phyloP scores from a whole-genome alignment of 257 asterid genomes.

The Catharanthus roseus region DNA sequence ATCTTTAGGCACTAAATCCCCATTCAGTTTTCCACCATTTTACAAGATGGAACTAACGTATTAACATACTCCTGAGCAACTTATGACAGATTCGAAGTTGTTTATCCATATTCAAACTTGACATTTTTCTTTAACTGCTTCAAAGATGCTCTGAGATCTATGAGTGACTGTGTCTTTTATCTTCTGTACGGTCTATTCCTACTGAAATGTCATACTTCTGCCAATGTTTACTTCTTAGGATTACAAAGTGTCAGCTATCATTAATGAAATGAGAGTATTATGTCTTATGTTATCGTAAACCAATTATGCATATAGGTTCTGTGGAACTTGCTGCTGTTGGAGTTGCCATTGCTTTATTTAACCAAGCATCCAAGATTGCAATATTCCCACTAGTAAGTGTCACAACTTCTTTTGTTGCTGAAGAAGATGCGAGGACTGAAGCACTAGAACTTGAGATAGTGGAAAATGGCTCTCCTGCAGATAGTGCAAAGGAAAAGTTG shows the following conservation, averaged over 20 bases:
- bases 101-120: background rate
- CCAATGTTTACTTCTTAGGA: background rate
- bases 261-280: background rate
- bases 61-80: background rate
- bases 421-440: slow-evolving; percentile 38
- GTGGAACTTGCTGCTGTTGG: slow-evolving; percentile 63
- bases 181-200: background rate
- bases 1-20: background rate
- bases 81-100: background rate
- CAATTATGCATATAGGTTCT: slow-evolving; percentile 29
- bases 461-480: slow-evolving; percentile 7
- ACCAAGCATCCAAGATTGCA: slow-evolving; percentile 53
- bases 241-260: background rate
- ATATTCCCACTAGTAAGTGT: slow-evolving; percentile 59
- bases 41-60: background rate
- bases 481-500: slow-evolving; percentile 11
- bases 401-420: slow-evolving; percentile 63
- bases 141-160: background rate
- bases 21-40: background rate
- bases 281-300: background rate
- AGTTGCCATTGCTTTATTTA: slow-evolving; percentile 50
- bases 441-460: slow-evolving; percentile 25
- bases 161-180: background rate
- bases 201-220: background rate
- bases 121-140: background rate